Conservation (phyloP, 2,329 filamentous ascomycete genomes). For the Rutstroemia sp. region DNA sequence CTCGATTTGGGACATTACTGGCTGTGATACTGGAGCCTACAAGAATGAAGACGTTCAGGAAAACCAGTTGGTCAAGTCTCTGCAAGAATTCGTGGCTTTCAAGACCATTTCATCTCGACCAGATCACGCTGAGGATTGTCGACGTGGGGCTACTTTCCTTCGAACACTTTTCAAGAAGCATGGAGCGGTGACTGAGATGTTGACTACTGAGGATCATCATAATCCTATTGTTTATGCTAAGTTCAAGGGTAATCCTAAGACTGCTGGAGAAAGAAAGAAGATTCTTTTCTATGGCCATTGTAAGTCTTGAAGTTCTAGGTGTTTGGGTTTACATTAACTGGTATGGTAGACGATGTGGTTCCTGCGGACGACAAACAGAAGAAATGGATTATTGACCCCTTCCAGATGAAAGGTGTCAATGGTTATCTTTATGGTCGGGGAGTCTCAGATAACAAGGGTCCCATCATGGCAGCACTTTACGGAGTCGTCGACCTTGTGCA, state of each 20-base stretch:
- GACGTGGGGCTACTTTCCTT: slow-evolving; percentile 84
- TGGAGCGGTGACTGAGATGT: slow-evolving; percentile 80
- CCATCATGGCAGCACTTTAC: slow-evolving; percentile 87
- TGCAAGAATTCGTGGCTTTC: slow-evolving; percentile 83
- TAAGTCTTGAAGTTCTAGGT: slow-evolving; percentile 9
- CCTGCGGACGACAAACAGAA: slow-evolving; percentile 74
- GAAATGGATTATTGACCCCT: slow-evolving; percentile 85
- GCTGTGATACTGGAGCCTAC: slow-evolving; percentile 26
- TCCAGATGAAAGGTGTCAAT: slow-evolving; percentile 80
- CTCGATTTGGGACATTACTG: slow-evolving; percentile 73
- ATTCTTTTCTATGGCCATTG: slow-evolving; percentile 95
- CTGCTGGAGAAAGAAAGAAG: slow-evolving; percentile 64
- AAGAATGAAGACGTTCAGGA: slow-evolving; percentile 30
- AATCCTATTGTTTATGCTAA: slow-evolving; percentile 93
- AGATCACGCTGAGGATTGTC: slow-evolving; percentile 85
- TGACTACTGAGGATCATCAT: slow-evolving; percentile 68
- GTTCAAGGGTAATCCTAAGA: slow-evolving; percentile 69
- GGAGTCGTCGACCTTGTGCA: slow-evolving; percentile 85
- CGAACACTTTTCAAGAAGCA: slow-evolving; percentile 87
- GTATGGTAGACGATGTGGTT: slow-evolving; percentile 67
- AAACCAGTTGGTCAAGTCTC: slow-evolving; percentile 58
- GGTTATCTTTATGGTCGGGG: slow-evolving; percentile 93
- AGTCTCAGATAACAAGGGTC: slow-evolving; percentile 97
- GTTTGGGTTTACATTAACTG: slow-evolving; percentile 1
- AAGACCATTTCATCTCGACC: slow-evolving; percentile 84